Evolutionary conservation across 1,284 basidiomycete species (phyloP).

Genomic region (Omphalotus olearius): DNA sequence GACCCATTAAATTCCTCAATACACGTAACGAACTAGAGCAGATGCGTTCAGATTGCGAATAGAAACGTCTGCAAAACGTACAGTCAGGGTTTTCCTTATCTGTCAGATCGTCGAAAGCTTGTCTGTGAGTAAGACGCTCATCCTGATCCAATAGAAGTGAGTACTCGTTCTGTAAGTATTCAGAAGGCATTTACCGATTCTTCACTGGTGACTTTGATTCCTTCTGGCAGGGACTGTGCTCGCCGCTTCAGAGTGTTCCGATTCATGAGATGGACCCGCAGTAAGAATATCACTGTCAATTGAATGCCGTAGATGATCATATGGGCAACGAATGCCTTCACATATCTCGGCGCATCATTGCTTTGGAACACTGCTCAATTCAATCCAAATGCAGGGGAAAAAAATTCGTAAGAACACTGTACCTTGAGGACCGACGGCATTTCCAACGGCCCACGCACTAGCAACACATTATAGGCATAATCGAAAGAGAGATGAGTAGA

Average conservation of each 20-base stretch:
- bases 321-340: constrained; percentile 45
- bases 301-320: constrained; percentile 46
- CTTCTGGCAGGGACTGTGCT: constrained; percentile 27
- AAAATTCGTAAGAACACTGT: neutral
- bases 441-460: constrained; percentile 46
- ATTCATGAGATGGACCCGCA: constrained; percentile 42
- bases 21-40: constrained; percentile 36
- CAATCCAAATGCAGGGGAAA: neutral
- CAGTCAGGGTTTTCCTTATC: constrained; percentile 47
- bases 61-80: constrained; percentile 22
- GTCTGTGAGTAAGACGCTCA: constrained; percentile 34
- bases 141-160: constrained; percentile 19
- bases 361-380: constrained; percentile 35
- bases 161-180: neutral
- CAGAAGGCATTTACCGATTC: constrained; percentile 18
- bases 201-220: constrained; percentile 25
- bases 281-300: constrained; percentile 34
- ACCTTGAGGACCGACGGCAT: constrained; percentile 46
- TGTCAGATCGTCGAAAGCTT: constrained; percentile 46
- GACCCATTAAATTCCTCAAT: constrained; percentile 23
- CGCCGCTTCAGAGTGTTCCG: constrained; percentile 41
- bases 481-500: neutral
- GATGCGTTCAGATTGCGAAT: constrained; percentile 7
- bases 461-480: neutral
- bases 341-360: constrained; percentile 43